Evolutionary conservation across 352 stramenopile genomes (phyloP).

Genomic region (Phytopythium cucurbitacearum): DNA sequence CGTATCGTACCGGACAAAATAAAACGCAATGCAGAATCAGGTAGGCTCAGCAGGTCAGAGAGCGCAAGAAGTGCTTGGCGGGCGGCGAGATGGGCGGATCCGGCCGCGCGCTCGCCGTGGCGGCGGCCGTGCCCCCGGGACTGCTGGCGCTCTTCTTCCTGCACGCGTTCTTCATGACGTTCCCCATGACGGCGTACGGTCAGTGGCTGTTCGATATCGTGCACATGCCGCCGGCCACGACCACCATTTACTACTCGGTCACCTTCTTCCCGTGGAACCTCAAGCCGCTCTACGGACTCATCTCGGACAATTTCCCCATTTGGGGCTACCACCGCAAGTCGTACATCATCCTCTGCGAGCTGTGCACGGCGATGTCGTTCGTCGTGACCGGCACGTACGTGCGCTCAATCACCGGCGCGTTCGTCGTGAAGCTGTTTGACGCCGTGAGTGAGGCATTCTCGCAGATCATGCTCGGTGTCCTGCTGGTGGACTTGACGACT

Average conservation of each 20-base stretch:
- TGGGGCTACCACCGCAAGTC: slow-evolving; percentile 76
- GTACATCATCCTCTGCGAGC: slow-evolving; percentile 76
- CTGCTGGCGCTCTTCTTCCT: slow-evolving; percentile 79
- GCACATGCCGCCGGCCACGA: slow-evolving; percentile 73
- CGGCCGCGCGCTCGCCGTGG: slow-evolving; percentile 6
- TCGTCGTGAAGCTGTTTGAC: slow-evolving; percentile 66
- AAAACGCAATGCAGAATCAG: no score
- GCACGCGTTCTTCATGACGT: slow-evolving; percentile 70
- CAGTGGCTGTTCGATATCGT: slow-evolving; percentile 76
- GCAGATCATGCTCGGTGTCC: slow-evolving; percentile 78
- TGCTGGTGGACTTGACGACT: slow-evolving; percentile 62
- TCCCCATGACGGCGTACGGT: slow-evolving; percentile 76
- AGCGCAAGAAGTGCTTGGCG: not conserved
- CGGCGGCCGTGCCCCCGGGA: slow-evolving; percentile 30
- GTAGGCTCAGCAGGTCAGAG: not conserved
- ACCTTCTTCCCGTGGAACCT: slow-evolving; percentile 85
- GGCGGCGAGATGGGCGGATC: not conserved
- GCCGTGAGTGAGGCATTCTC: slow-evolving; percentile 70
- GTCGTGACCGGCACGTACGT: slow-evolving; percentile 53
- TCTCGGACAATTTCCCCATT: slow-evolving; percentile 74
- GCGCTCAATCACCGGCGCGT: slow-evolving; percentile 48
- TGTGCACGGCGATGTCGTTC: slow-evolving; percentile 48
- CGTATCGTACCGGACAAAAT: no score
- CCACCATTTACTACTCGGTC: slow-evolving; percentile 77
- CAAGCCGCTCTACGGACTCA: slow-evolving; percentile 76